Conservation (phyloP, 371 early-diverging fungal species). For the Mucor plumbeus region DNA sequence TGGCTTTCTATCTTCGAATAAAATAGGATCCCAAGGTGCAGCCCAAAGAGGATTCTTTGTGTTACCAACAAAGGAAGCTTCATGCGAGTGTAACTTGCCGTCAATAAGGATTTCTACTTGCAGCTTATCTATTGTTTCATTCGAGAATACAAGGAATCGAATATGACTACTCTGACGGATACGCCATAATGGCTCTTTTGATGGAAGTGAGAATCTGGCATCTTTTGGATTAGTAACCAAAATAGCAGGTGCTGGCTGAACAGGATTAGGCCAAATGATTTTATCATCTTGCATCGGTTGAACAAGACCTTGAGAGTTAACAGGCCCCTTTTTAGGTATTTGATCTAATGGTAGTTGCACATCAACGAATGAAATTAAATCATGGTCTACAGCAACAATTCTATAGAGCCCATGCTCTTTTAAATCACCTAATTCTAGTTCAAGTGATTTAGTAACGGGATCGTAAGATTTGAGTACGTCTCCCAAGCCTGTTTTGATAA, state of each 20-base stretch:
- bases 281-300: conserved; percentile 22
- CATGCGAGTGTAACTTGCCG: conserved; percentile 42
- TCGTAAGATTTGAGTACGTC: conserved; percentile 69
- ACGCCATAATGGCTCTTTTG: conserved; percentile 72
- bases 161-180: conserved; percentile 72
- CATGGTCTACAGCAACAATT: conserved; percentile 87
- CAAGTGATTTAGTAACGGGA: conserved; percentile 65
- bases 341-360: conserved; percentile 60
- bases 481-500: conserved; percentile 57
- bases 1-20: conserved; percentile 62
- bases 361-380: conserved; percentile 84
- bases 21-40: conserved; percentile 70
- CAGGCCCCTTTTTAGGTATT: conserved; percentile 48
- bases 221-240: conserved; percentile 92
- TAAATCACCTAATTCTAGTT: conserved; percentile 88
- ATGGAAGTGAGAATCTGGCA: conserved; percentile 70
- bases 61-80: conserved; percentile 43
- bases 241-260: conserved; percentile 71
- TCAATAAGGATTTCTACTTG: conserved; percentile 55
- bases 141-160: conserved; percentile 74
- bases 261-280: conserved; percentile 32
- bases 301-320: conserved; percentile 17
- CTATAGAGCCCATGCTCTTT: conserved; percentile 84
- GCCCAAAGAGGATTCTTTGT: conserved; percentile 74
- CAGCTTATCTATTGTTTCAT: conserved; percentile 34